Base-by-base conservation (phyloP, 1,139 yeast species). In the Arxiozyma slooffiae region DNA sequence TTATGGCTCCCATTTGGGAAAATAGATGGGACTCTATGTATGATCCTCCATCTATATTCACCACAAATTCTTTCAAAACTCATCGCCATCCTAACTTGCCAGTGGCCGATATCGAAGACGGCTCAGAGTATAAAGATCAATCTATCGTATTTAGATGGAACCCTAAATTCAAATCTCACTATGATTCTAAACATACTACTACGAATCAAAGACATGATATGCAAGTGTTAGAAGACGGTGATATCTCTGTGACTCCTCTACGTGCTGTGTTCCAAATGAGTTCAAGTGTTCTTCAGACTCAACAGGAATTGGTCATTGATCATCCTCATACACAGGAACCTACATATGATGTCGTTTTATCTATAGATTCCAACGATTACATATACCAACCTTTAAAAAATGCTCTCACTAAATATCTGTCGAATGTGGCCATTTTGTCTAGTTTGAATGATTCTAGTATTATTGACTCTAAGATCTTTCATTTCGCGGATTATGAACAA, bases 401-500 rank as follows among this genome's bases (percentile, higher is more conserved):
- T 16, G 79, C 84, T 0, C 67, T 81, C 39, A 45, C 55, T 22
- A 63, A 60, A 36, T 60, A 69, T 48, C 54, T 71, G 7, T 70
- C 68, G 54, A 30, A 54, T 47, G 30, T 59, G 52, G 26, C 63
- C 52, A 53, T 63, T 7, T 18, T 39, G 9, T 37, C 41, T 8
- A 7, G 23, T 18, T 24, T 38, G 23, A 23, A 38, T 37, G 41
- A 37, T 36, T 44, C 50, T 1, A 47, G 39, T 9, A 55, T 53
- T 1, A 54, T 51, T 2, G 49, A 47, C 1, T 22, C 34, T 21
- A 73, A 71, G 53, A 62, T 80, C 1, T 81, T 89, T 59, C 96
- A 89, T 56, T 89, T 80, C 63, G 92, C 88, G 16, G 97, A 92
- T 50, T 92, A 92, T 64, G 98, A 92, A 65, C 90, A 86, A 50